phyloP scores from a whole-genome alignment of 1,284 basidiomycete species.

The Somion occarium region DNA sequence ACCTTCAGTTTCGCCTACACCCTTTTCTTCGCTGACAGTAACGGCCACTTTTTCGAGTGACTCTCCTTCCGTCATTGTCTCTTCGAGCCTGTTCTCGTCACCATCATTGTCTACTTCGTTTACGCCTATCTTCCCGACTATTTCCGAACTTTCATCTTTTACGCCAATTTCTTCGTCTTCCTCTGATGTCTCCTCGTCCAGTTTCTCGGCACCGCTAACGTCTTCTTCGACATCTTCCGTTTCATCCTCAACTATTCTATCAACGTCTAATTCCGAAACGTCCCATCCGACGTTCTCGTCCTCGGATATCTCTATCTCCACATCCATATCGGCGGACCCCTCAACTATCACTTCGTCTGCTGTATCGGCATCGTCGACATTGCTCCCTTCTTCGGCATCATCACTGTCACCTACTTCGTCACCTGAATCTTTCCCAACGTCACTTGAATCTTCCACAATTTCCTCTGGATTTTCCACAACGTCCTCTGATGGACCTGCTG shows the following conservation, averaged over 20 bases:
- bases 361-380: background rate
- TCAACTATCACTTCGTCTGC: background rate
- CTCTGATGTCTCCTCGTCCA: background rate
- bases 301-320: background rate
- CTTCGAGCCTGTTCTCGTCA: too few relatives aligned
- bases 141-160: background rate
- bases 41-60: too few relatives aligned
- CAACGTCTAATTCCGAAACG: background rate
- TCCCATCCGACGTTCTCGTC: background rate
- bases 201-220: background rate
- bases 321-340: background rate
- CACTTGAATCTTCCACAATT: background rate
- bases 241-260: background rate
- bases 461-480: slow-evolving; percentile 3
- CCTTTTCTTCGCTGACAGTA: too few relatives aligned
- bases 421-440: background rate
- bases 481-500: slow-evolving; percentile 3
- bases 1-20: too few relatives aligned
- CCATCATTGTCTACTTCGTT: background rate
- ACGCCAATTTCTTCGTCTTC: background rate
- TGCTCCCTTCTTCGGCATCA: background rate
- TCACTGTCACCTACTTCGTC: background rate
- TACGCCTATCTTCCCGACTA: background rate
- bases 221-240: background rate
- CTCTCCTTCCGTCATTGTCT: too few relatives aligned